A percentile compares a stretch with the other conserved stretches of the same genome.
These are phyloP conservation scores for Ettlia oleoabundans DNA, from an alignment of 139 green algal species.

Conservation along the genomic window DNA sequence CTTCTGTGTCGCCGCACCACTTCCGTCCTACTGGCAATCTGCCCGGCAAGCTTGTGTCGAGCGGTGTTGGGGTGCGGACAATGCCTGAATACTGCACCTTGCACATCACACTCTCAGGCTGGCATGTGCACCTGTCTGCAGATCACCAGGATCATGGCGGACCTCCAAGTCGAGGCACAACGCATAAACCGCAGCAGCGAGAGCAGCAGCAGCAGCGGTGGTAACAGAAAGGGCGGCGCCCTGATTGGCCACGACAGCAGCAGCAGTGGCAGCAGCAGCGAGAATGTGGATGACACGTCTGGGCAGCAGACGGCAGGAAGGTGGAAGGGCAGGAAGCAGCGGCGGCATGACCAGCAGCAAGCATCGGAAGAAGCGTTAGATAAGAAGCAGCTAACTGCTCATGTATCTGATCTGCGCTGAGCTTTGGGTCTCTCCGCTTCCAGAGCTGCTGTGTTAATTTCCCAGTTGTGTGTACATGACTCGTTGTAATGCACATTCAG, in stretches of 20 bases:
- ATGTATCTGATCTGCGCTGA: not conserved
- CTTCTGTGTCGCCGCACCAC: not conserved
- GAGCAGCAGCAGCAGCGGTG: not conserved
- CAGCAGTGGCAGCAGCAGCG: not conserved
- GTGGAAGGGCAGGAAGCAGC: not conserved
- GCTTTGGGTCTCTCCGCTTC: not conserved
- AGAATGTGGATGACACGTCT: not conserved
- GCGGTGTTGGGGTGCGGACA: not conserved
- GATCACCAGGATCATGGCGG: constrained; percentile 52
- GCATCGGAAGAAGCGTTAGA: not conserved
- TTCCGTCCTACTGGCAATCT: not conserved
- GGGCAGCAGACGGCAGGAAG: not conserved
- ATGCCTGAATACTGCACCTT: too few relatives aligned
- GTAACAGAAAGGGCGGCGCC: not conserved
- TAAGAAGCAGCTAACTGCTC: not conserved
- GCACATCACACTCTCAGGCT: too few relatives aligned
- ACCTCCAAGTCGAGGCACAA: constrained; percentile 54
- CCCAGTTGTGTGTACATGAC: too few relatives aligned
- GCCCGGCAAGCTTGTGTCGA: not conserved
- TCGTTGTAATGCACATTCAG: too few relatives aligned
- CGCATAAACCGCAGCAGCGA: constrained; percentile 30
- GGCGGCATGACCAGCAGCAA: not conserved
- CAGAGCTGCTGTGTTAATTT: not conserved
- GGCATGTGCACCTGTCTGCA: not conserved
- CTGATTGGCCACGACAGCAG: too few relatives aligned